Conservation (phyloP, 805 yeast species). For the Pichia pseudocactophila region DNA sequence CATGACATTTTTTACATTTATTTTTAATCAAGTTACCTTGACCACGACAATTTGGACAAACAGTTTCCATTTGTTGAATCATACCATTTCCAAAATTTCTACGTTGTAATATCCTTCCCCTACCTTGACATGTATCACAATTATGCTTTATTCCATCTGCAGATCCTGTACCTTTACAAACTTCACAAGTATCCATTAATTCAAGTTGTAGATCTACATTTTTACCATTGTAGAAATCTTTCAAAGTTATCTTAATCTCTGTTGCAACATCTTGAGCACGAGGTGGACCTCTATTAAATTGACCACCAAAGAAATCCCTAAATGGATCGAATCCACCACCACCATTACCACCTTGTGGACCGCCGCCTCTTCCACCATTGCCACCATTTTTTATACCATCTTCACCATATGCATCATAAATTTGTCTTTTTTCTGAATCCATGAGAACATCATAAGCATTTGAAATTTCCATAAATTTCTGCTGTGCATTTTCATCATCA, state of each 20-base stretch:
- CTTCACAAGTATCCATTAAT: conserved; percentile 66
- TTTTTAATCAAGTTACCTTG: conserved; percentile 58
- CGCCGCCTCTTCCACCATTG: conserved; percentile 32
- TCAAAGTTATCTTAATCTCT: conserved; percentile 45
- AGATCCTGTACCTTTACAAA: conserved; percentile 81
- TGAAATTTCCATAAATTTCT: conserved; percentile 81
- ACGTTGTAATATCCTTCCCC: conserved; percentile 55
- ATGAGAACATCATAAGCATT: conserved; percentile 85
- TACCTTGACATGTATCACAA: conserved; percentile 68
- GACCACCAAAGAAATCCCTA: conserved; percentile 44
- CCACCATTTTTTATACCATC: conserved; percentile 63
- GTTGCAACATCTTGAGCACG: conserved; percentile 58
- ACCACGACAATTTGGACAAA: conserved; percentile 77
- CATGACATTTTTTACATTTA: conserved; percentile 63
- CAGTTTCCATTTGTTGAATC: conserved; percentile 74
- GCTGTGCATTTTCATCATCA: conserved; percentile 72
- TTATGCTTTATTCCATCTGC: conserved; percentile 60
- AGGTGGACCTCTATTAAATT: conserved; percentile 30
- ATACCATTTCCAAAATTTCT: conserved; percentile 84
- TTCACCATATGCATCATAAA: conserved; percentile 71
- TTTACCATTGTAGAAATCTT: conserved; percentile 65
- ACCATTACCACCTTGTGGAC: conserved; percentile 33
- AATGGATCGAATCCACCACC: conserved; percentile 38
- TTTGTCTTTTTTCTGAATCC: conserved; percentile 56
- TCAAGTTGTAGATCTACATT: conserved; percentile 50